Evolutionary conservation across 306 rosid species (phyloP).

Genomic region (Psophocarpus tetragonolobus): DNA sequence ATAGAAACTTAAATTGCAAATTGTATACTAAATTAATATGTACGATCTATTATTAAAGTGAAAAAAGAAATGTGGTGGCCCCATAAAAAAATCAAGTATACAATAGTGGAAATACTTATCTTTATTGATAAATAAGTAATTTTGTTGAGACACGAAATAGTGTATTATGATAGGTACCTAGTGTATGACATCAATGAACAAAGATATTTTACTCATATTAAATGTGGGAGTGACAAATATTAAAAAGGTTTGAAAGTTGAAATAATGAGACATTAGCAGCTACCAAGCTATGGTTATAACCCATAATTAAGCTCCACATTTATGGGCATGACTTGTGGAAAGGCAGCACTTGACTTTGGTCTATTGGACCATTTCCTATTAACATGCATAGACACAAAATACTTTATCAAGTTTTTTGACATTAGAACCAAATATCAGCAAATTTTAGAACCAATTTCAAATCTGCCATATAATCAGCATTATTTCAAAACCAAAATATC

Average conservation of each 20-base stretch:
- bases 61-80: too few relatives aligned
- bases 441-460: too few relatives aligned
- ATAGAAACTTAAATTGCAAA: too few relatives aligned
- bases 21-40: too few relatives aligned
- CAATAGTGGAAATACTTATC: background rate
- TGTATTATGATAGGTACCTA: background rate
- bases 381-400: background rate
- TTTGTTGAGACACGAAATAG: background rate
- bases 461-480: too few relatives aligned
- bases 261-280: background rate
- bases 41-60: too few relatives aligned
- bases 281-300: background rate
- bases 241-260: background rate
- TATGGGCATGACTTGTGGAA: background rate
- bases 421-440: too few relatives aligned
- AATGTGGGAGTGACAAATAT: too few relatives aligned
- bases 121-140: background rate
- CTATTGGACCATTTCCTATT: background rate
- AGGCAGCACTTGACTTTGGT: background rate
- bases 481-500: too few relatives aligned
- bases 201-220: too few relatives aligned
- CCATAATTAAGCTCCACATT: background rate
- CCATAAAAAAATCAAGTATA: background rate
- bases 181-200: background rate
- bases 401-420: too few relatives aligned